Conservation (phyloP, 2,329 filamentous ascomycete species). For the Botrytis medusae region DNA sequence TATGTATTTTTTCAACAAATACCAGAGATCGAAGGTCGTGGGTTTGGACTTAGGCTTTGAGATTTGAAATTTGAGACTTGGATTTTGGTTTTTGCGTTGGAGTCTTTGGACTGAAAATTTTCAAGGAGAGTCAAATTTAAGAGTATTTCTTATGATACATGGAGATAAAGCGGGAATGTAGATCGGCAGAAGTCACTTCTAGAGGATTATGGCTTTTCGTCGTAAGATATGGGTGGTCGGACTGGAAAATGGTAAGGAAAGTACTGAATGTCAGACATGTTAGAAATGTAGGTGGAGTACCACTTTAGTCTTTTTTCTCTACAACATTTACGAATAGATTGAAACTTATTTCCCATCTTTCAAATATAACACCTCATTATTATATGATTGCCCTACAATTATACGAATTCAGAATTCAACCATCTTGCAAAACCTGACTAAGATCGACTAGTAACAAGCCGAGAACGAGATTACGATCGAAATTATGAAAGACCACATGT, state of each 20-base stretch:
- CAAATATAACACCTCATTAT: no score
- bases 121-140: not conserved
- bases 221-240: not conserved
- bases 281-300: not conserved
- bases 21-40: not conserved
- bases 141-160: not conserved
- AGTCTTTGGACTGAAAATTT: not conserved
- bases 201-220: fast-evolving
- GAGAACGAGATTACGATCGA: not conserved
- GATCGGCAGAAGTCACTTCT: not conserved
- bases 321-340: no score
- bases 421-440: not conserved
- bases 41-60: not conserved
- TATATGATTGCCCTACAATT: no score
- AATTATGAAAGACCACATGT: not conserved
- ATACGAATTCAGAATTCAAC: not conserved
- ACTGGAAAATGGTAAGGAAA: not conserved
- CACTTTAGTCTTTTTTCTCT: no score
- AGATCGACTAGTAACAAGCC: not conserved
- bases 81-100: not conserved
- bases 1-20: not conserved
- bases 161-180: not conserved
- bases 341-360: no score
- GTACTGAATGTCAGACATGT: not conserved
- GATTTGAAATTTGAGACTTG: not conserved